These are phyloP conservation scores for Phyllosticta ampelicida DNA, from an alignment of 2,329 filamentous ascomycete genomes.

Conservation along the genomic window DNA sequence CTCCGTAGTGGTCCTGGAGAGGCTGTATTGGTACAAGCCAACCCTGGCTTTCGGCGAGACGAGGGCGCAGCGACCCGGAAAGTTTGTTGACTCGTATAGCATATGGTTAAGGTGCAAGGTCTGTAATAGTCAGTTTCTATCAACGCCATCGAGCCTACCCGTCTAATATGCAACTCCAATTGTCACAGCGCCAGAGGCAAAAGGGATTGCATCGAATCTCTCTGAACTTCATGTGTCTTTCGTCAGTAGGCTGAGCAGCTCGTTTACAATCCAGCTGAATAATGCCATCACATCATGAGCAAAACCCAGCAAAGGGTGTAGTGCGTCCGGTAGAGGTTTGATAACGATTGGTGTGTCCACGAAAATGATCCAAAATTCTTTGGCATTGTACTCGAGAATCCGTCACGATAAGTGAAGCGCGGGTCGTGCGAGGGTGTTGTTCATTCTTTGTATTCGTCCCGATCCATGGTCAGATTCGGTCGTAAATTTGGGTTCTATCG, in stretches of 20 bases:
- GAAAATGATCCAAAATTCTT: neutral
- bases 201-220: no score
- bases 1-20: neutral
- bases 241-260: no score
- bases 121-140: no score
- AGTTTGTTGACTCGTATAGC: no score
- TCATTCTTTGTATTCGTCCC: constrained; percentile 12
- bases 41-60: neutral
- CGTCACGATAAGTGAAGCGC: neutral
- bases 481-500: constrained; percentile 11
- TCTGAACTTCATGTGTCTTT: no score
- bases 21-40: no score
- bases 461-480: constrained; percentile 11
- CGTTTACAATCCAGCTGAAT: no score
- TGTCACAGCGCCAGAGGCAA: no score
- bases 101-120: no score
- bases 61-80: no score
- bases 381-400: neutral
- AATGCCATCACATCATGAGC: neutral
- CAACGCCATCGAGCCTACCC: no score
- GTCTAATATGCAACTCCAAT: no score
- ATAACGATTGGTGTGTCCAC: neutral
- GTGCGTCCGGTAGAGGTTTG: neutral
- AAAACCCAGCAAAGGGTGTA: neutral
- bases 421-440: constrained; percentile 2